Evolutionary conservation across 2,329 filamentous ascomycete genomes (phyloP), one percentile per base, ranked within the genome.

Genomic region (Aspergillus piperis): DNA sequence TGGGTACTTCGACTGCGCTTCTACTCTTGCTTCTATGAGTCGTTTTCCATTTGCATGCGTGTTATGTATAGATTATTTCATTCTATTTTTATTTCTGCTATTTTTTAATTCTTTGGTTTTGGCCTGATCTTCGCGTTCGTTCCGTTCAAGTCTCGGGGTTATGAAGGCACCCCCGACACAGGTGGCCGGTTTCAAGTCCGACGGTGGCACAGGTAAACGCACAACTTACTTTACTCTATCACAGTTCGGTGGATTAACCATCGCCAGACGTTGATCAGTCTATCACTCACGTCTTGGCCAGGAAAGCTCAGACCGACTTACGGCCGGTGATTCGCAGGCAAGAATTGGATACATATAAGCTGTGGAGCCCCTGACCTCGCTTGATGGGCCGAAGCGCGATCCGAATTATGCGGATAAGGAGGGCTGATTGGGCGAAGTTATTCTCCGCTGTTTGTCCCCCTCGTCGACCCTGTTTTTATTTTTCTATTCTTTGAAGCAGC

Each of bases 271-370:
- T 60, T 57, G 58, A 63, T 63, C 61, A 58, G 55, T 63, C 47
- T 61, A 63, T 54, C 50, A 54, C 59, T 63, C 62, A 61, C 32
- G 25, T 51, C 57, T 60, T 62, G 57, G 53, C 59, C 55, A 54
- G 25, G 58, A 53, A 51, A 51, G 30, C 17, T 57, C 51, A 39
- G 54, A 23, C n/a, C 52, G 56, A 57, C 55, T 56, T 42, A 59
- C 51, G 59, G 52, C 19, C 54, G 39, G 39, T 57, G 51, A 54
- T 48, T 57, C 61, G 59, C 52, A 61, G 48, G n/a, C 23, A 38
- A 56, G 25, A 54, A 58, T 55, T 61, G 48, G 62, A 63, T 63
- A 61, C 62, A 63, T 63, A 59, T 57, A 61, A 27, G 51, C 54
- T 58, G 61, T 63, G 61, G 61, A 58, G 61, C 32, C 32, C 61